These are phyloP conservation scores for Peniophora sp. DNA, from an alignment of 1,284 basidiomycete genomes.

Conservation along the genomic window DNA sequence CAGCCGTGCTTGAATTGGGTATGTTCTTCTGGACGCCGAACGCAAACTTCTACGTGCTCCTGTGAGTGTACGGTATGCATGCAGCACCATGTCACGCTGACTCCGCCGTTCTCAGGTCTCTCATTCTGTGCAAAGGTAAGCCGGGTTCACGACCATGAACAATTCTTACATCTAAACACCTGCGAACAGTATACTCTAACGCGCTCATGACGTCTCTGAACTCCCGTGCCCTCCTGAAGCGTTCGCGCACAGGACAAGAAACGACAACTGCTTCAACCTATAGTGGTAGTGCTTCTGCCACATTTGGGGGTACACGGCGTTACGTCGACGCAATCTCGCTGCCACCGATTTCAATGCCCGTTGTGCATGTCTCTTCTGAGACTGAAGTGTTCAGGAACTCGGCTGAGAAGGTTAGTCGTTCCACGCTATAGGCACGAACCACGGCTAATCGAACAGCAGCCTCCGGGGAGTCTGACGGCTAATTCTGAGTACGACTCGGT, in stretches of 20 bases:
- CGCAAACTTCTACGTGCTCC: conserved; percentile 3
- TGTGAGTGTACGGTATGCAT: neutral
- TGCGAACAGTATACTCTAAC: neutral
- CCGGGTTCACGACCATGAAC: neutral
- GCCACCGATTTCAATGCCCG: neutral
- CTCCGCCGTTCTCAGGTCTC: neutral
- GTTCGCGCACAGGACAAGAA: neutral
- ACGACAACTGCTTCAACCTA: neutral
- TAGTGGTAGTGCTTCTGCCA: neutral
- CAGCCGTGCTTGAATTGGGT: conserved; percentile 7
- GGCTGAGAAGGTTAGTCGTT: no score
- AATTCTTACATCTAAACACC: neutral
- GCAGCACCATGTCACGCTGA: neutral
- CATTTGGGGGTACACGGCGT: neutral
- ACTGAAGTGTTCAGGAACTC: neutral
- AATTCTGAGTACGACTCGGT: no score
- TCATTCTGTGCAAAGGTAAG: conserved; percentile 1
- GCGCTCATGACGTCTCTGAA: neutral
- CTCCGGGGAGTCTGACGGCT: no score
- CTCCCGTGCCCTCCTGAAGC: neutral
- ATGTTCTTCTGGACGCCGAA: conserved; percentile 5
- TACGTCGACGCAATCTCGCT: neutral
- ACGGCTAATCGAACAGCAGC: no score
- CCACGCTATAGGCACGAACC: no score
- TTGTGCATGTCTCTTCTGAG: conserved; percentile 1